Evolutionary conservation across 768 basidiomycete genomes (phyloP).

Genomic region (Russula emetica): DNA sequence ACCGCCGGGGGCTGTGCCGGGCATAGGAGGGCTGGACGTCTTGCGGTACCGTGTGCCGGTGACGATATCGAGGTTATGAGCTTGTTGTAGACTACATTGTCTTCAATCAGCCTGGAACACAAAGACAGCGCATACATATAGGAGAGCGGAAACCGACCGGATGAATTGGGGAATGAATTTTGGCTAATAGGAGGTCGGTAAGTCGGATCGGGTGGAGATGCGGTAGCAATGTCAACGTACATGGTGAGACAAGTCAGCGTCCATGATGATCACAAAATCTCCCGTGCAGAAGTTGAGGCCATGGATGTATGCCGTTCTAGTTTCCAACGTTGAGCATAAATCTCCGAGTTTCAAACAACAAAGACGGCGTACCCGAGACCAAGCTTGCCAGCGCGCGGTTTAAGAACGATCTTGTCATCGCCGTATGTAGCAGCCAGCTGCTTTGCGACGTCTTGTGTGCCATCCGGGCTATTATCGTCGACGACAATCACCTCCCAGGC

Average conservation of each 20-base stretch:
- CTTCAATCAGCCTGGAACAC: neutral
- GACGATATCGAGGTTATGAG: slow-evolving; percentile 88
- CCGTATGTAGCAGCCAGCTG: slow-evolving; percentile 80
- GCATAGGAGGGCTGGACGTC: slow-evolving; percentile 51
- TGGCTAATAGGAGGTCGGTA: slow-evolving; percentile 47
- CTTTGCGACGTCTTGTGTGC: slow-evolving; percentile 81
- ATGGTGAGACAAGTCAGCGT: slow-evolving; percentile 94
- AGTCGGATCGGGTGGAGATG: neutral
- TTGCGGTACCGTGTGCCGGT: slow-evolving; percentile 86
- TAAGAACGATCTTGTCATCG: slow-evolving; percentile 79
- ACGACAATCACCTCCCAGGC: slow-evolving; percentile 88
- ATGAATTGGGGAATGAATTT: slow-evolving; percentile 96
- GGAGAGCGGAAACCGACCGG: slow-evolving; percentile 41
- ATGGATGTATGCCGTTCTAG: slow-evolving; percentile 87
- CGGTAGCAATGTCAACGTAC: slow-evolving; percentile 42
- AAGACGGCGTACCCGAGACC: slow-evolving; percentile 66
- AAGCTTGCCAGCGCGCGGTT: slow-evolving; percentile 85
- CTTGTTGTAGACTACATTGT: slow-evolving; percentile 65
- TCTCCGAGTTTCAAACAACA: neutral
- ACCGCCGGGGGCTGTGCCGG: slow-evolving; percentile 68
- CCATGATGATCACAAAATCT: slow-evolving; percentile 96
- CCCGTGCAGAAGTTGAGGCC: slow-evolving; percentile 86
- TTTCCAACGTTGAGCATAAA: neutral
- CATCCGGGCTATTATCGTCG: slow-evolving; percentile 90
- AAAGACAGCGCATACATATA: neutral